Base-by-base conservation (phyloP, 495 filamentous ascomycete species). In the Saxophila tyrrhenica region DNA sequence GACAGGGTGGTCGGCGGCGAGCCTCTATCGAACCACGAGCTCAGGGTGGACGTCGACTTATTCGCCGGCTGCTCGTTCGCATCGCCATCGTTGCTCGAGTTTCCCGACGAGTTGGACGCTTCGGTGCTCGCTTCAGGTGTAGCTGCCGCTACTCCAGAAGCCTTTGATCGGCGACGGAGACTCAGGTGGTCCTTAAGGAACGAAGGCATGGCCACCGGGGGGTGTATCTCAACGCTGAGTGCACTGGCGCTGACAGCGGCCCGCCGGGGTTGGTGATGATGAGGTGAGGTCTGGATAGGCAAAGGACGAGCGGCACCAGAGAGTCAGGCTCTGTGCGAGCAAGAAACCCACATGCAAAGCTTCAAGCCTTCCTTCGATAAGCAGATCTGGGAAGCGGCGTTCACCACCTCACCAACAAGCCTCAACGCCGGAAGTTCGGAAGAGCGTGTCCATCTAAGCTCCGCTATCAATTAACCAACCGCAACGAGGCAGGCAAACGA, bases 151-250 rank as follows among this genome's bases (percentile, higher is more conserved):
- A 74, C 82, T 59, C 85, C 85, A 53, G 54, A 69, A 35, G 64
- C 50, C 56, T 62, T 72, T 17, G 81, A 80, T 60, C 87, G 79
- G 59, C 86, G 83, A 25, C 59, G 59, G 20, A 62, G 29, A 35
- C 29, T 21, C 39, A 39, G 54, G 48, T 94, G 69, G 58, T 86
- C 79, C 65, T 82, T 88, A 68, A 94, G 76, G 65, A 94, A 88
- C 39, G 84, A 66, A 64, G 69, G 69, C 69, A 71, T 71, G 8
- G 21, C 35, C 22, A 19, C 29, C 23, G 44, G 5, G 19, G 23
- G 44, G 44, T 17, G 7, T 5, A 23, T n/a, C 35, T 9, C 35
- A 39, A 39, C 16, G 35, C n/a, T n/a, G n/a, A n/a, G n/a, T n/a
- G n/a, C n/a, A n/a, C n/a, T n/a, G n/a, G n/a, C n/a, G n/a, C n/a